phyloP scores from a whole-genome alignment of 1,284 basidiomycete species.

The Volvariella volvacea region DNA sequence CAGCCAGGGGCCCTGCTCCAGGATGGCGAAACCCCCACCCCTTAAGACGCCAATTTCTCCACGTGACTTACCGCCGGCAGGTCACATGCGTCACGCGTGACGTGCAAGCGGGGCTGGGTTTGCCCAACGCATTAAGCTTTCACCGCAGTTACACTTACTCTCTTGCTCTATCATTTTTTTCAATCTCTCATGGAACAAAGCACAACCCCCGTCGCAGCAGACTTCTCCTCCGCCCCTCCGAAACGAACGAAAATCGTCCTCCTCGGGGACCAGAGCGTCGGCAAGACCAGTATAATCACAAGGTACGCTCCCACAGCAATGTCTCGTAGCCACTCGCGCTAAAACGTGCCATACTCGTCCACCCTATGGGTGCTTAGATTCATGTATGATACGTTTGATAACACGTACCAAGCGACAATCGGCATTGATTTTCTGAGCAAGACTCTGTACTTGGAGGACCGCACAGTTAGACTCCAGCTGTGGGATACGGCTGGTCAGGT shows the following conservation, averaged over 20 bases:
- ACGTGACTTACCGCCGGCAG: conserved; percentile 5
- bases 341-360: not conserved
- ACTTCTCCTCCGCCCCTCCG: conserved; percentile 80
- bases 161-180: not conserved
- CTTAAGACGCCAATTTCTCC: not conserved
- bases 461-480: conserved; percentile 94
- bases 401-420: conserved; percentile 99
- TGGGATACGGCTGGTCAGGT: conserved; percentile 99
- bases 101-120: too few relatives aligned
- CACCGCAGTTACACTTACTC: not conserved
- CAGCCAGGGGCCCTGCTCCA: not conserved
- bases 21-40: conserved; percentile 12
- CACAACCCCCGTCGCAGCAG: conserved; percentile 65
- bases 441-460: conserved; percentile 99
- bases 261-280: conserved; percentile 89
- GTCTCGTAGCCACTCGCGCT: not conserved
- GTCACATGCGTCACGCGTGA: conserved; percentile 1
- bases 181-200: conserved; percentile 35
- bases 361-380: conserved; percentile 44
- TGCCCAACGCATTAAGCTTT: not conserved
- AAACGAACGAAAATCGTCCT: conserved; percentile 97
- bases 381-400: conserved; percentile 99
- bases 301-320: conserved; percentile 46
- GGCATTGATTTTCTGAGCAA: conserved; percentile 99
- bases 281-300: conserved; percentile 97